Base-by-base conservation (phyloP, 805 yeast species). In the Candida chilensis region DNA sequence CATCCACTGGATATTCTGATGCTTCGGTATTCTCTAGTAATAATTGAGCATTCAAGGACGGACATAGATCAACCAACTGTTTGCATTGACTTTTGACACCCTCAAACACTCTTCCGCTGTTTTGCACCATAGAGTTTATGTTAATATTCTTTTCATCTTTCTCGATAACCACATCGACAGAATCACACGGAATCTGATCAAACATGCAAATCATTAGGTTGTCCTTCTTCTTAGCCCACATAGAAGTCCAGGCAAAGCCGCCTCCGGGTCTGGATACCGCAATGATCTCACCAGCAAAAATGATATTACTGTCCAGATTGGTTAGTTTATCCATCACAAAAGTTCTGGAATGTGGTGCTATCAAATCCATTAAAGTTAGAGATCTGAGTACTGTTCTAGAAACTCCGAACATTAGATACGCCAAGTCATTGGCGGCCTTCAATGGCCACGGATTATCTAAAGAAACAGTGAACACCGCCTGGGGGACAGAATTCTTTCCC, bases 401-500 rank as follows among this genome's bases (percentile, higher is more conserved):
- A 3, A 83, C 74, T 12, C 96, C 96, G 54, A 88, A 83, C 60
- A 84, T 75, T 35, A 86, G 62, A 46, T 94, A 83, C 0, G 95
- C 94, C 39, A 87, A 61, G 53, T 88, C 96, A 48, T 90, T 88
- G 11, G 94, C 86, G 5, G 94, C 88, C 44, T 73, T 74, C 29
- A 88, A 68, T 17, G 63, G 57, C 88, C 92, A 88, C 1, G 96
- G 96, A 28, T 70, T 67, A 10, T 69, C 73, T 16, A 70, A 58
- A 3, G 74, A 75, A 29, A 94, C 83, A 0, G 95, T 85, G 49
- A 88, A 78, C 9, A 87, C 78, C 0, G 95, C 92, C 45, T 85
- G 92, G 8, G 90, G 90, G 2, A 74, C 62, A 0, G 80, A 53
- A 35, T 77, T 78, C 42, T 82, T 86, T 3, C 82, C 77, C 0